Base-by-base conservation (phyloP, 768 basidiomycete species). In the Lactarius pseudohatsudake region DNA sequence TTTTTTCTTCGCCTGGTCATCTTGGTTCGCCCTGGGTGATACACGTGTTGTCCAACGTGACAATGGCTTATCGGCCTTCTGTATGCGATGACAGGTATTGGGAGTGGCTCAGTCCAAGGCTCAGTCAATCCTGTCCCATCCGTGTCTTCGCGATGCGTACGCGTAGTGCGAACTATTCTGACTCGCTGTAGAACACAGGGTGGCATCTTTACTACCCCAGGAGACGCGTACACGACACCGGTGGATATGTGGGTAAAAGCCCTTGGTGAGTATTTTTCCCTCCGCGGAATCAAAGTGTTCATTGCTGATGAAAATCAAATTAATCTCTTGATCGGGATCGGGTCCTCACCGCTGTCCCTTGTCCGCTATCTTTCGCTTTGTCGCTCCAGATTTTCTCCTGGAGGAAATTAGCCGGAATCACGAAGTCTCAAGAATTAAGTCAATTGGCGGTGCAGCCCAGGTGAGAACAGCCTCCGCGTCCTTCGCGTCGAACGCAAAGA, bases 191-290 rank as follows among this genome's bases (percentile, higher is more conserved):
- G 92, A 75, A 94, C 91, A 1, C 88, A 90, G 67, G 90, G 90
- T 57, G 92, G 92, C 6, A 90, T 94, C 65, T 92, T 92, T 76
- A 92, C 90, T 54, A 91, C 90, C 0, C 89, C 90, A 4, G 91
- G 90, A 36, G 91, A 94, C 76, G 91, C 90, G 28, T 92, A 90
- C 74, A 93, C 90, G 45, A 92, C 92, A 8, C 92, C 92, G 1
- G 84, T 94, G 56, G 92, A 94, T 72, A 92, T 94, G 90, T 94
- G 92, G 92, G 86, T 92, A 62, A 92, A 91, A 75, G 89, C 83
- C 18, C 83, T 94, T 59, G 92, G 92, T 92, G 75, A 77, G 88
- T 79, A 64, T 66, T 54, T 69, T 70, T 61, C 64, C 34, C 65
- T 62, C 68, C 58, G 56, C 71, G 61, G 61, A 65, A 70, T 64